These are phyloP conservation scores for Trifolium repens DNA, from an alignment of 306 rosid species.

Conservation along the genomic window DNA sequence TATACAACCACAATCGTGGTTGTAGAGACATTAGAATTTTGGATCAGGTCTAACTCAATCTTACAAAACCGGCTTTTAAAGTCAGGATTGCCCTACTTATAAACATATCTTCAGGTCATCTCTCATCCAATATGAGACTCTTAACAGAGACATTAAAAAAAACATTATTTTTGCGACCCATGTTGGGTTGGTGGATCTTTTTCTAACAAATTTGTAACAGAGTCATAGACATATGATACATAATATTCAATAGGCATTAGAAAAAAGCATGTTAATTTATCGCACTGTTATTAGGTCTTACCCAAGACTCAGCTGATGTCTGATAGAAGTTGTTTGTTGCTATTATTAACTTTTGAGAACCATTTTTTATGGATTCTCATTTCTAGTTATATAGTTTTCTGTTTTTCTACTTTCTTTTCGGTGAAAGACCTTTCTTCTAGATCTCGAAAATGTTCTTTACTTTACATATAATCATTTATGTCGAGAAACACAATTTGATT, in stretches of 20 bases:
- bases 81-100: too few species aligned
- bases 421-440: background rate
- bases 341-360: conserved; percentile 11
- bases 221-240: background rate
- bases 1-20: background rate
- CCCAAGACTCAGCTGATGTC: background rate
- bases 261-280: conserved; percentile 6
- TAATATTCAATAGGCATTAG: background rate
- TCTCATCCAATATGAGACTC: too few species aligned
- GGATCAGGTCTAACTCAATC: too few species aligned
- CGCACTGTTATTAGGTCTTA: conserved; percentile 3
- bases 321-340: conserved; percentile 16
- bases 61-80: too few species aligned
- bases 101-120: too few species aligned
- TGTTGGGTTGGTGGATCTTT: background rate
- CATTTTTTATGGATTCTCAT: conserved; percentile 12
- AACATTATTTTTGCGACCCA: background rate
- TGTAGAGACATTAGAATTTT: background rate
- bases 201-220: background rate
- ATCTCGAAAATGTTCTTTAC: background rate
- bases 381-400: background rate
- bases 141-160: background rate
- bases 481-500: background rate
- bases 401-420: conserved; percentile 1
- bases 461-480: background rate